Base-by-base conservation (phyloP, 257 asterid species). In the Gentiana dahurica region DNA sequence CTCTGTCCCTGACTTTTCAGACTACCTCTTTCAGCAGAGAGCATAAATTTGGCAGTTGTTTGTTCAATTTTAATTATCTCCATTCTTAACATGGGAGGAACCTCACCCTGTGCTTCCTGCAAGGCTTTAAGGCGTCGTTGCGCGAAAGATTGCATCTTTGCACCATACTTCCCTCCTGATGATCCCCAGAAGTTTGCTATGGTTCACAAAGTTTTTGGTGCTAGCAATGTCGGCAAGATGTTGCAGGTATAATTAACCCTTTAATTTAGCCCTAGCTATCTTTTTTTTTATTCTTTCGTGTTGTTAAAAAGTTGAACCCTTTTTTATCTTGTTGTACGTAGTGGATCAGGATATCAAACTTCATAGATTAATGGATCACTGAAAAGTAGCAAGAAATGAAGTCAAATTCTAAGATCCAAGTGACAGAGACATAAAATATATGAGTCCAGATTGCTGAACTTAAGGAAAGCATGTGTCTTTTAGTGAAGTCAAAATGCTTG, bases 131-230 rank as follows among this genome's bases (percentile, higher is more conserved):
- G 97, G 58, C 94, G 97, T 6, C 86, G 95, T 2, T 83, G 95
- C 57, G 79, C 95, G n/a, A 89, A 81, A 48, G 97, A 86, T 74
- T 89, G 97, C 66, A 55, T 80, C n/a, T 89, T 89, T 56, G 94
- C 97, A 54, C 97, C 95, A 13, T 83, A 89, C 59, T 89, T 86
- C 57, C 94, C 97, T 37, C 85, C 97, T 8, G 95, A 86, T 49
- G 97, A 89, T 33, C 97, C 97, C 56, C 95, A 89, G 62, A 89
- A 89, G 75, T 89, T 89, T 46, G 97, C 97, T 78, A 86, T 89
- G 32, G 97, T 89, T 64, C 97, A 89, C 77, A 89, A 86, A 78
- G 89, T 89, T 11, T 89, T 89, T 48, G 97, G 95, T 56, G 94
- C 97, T 39, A 89, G 97, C 77, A 89, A 89, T 46, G 77, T 89